These are phyloP conservation scores for Saccharum spontaneum DNA, from an alignment of 176 grass and related monocot species.

Conservation along the genomic window DNA sequence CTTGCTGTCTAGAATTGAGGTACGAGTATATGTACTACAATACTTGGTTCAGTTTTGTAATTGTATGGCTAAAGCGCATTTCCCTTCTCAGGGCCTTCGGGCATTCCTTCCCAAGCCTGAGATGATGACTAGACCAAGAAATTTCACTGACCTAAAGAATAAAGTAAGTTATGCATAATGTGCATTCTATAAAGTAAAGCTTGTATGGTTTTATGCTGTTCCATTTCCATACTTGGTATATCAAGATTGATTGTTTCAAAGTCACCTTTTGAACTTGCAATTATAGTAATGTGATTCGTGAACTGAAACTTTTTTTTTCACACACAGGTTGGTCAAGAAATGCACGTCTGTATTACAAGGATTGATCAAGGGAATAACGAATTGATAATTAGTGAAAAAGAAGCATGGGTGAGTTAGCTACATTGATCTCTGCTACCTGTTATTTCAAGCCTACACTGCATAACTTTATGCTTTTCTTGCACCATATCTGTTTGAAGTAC, in stretches of 20 bases:
- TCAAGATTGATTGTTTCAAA: background rate
- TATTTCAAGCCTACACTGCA: conserved; percentile 5
- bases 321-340: conserved; percentile 58
- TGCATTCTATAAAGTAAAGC: background rate
- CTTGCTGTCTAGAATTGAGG: conserved; percentile 87
- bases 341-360: conserved; percentile 65
- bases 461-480: background rate
- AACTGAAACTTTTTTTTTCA: conserved; percentile 19
- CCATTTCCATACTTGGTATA: background rate
- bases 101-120: conserved; percentile 90
- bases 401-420: conserved; percentile 74
- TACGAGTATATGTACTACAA: conserved; percentile 22
- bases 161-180: conserved; percentile 56
- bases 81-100: conserved; percentile 63
- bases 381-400: conserved; percentile 87
- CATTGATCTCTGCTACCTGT: background rate
- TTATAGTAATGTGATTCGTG: background rate
- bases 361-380: conserved; percentile 77
- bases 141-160: conserved; percentile 77
- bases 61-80: background rate
- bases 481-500: background rate
- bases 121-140: conserved; percentile 72
- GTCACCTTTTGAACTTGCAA: conserved; percentile 19
- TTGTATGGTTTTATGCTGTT: background rate
- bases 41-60: conserved; percentile 7